These are phyloP conservation scores for Avicennia marina DNA, from an alignment of 257 asterid genomes.

Conservation along the genomic window DNA sequence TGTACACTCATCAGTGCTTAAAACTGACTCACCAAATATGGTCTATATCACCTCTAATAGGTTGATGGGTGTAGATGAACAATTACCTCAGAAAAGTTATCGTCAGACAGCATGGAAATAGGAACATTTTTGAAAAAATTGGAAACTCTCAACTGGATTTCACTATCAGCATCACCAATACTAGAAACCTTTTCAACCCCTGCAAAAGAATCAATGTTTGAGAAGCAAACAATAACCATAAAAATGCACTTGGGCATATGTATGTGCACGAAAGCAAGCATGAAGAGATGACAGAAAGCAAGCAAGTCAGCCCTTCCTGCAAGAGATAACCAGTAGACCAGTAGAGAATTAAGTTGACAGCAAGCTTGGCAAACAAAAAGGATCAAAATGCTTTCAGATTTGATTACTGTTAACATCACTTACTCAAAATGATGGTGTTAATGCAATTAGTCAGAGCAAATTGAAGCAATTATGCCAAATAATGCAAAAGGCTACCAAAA, in stretches of 20 bases:
- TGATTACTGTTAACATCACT: not conserved
- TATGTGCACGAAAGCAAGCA: slow-evolving; percentile 8
- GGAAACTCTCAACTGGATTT: slow-evolving; percentile 54
- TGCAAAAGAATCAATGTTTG: slow-evolving; percentile 24
- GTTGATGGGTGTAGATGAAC: not conserved
- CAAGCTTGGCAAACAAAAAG: slow-evolving; percentile 10
- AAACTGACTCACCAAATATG: slow-evolving; percentile 2
- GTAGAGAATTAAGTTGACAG: not conserved
- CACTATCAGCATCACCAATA: slow-evolving; percentile 39
- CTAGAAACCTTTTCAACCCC: slow-evolving; percentile 49
- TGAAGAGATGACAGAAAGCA: slow-evolving; percentile 1
- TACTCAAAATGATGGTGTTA: not conserved
- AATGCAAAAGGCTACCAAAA: not conserved
- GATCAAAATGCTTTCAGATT: not conserved
- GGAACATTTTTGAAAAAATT: slow-evolving; percentile 45
- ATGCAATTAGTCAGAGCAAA: slow-evolving; percentile 4
- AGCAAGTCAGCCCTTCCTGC: slow-evolving; percentile 7
- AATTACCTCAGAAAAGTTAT: slow-evolving; percentile 67
- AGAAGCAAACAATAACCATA: slow-evolving; percentile 13
- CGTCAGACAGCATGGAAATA: slow-evolving; percentile 61
- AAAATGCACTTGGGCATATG: not conserved
- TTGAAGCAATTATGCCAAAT: slow-evolving; percentile 9
- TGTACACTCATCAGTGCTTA: too few species aligned
- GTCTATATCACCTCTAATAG: slow-evolving; percentile 7
- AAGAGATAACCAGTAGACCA: not conserved